phyloP scores from a whole-genome alignment of 2,329 filamentous ascomycete species.

The Botryosphaeria dothidea region DNA sequence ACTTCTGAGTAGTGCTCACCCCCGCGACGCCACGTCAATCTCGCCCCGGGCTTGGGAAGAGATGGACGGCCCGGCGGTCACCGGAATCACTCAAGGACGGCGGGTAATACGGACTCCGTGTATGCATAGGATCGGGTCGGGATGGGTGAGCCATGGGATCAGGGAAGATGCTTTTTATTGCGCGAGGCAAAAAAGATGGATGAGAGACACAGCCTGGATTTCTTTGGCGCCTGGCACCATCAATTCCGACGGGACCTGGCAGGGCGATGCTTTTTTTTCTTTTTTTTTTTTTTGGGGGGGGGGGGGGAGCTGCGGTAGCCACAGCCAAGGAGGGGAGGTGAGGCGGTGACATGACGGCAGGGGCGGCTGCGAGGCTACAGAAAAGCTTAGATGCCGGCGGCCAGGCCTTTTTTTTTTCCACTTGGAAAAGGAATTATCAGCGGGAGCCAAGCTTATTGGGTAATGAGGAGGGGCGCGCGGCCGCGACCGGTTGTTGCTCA shows the following conservation, averaged over 20 bases:
- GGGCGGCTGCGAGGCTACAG: neutral
- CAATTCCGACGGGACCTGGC: neutral
- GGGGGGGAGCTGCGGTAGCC: neutral
- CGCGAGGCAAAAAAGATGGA: neutral
- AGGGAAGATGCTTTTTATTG: neutral
- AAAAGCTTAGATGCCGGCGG: neutral
- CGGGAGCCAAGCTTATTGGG: neutral
- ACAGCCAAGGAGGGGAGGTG: neutral
- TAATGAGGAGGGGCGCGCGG: neutral
- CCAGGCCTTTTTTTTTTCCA: neutral
- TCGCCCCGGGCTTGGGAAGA: neutral
- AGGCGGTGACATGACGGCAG: neutral
- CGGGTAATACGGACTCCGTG: neutral
- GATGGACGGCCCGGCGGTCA: neutral
- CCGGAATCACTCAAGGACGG: neutral
- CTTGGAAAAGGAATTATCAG: neutral
- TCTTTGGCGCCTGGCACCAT: neutral
- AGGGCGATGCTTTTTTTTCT: slow-evolving; percentile 4
- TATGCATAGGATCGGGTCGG: neutral
- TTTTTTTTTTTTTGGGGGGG: no score
- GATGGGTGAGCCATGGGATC: neutral
- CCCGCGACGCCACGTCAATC: neutral
- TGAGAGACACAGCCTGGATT: neutral
- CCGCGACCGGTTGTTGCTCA: neutral
- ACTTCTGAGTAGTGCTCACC: slow-evolving; percentile 75